Conservation (phyloP, 1,139 yeast genomes). For the Scheffersomyces illinoinensis region DNA sequence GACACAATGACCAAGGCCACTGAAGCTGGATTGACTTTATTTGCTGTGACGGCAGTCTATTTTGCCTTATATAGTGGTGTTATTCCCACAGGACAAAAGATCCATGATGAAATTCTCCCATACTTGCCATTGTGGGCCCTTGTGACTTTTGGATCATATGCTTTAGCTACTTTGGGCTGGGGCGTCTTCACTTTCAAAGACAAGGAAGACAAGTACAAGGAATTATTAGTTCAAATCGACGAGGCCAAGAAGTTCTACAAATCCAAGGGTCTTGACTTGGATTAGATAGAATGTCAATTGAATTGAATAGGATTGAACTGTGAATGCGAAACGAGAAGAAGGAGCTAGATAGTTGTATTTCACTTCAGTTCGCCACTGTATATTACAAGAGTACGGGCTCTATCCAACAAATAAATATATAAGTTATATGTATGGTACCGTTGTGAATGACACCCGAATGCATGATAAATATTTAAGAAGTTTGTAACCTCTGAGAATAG, state of each 20-base stretch:
- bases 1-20: slow-evolving; percentile 66
- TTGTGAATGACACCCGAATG: background rate
- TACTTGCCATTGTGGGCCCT: slow-evolving; percentile 70
- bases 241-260: slow-evolving; percentile 66
- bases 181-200: slow-evolving; percentile 73
- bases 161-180: slow-evolving; percentile 71
- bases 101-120: slow-evolving; percentile 62
- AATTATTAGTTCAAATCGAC: slow-evolving; percentile 61
- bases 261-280: slow-evolving; percentile 57
- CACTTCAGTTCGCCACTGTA: background rate
- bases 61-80: slow-evolving; percentile 53
- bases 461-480: background rate
- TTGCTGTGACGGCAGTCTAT: slow-evolving; percentile 54
- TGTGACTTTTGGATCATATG: slow-evolving; percentile 70
- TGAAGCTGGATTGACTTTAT: slow-evolving; percentile 52
- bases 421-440: background rate
- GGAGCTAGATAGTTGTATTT: background rate
- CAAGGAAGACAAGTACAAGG: slow-evolving; percentile 68
- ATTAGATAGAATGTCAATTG: slow-evolving; percentile 18
- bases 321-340: background rate
- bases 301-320: too few relatives aligned
- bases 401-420: background rate
- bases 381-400: background rate
- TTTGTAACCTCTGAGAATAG: background rate
- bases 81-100: slow-evolving; percentile 53